Conservation (phyloP, 2,329 filamentous ascomycete genomes). For the Fusarium devonianum region DNA sequence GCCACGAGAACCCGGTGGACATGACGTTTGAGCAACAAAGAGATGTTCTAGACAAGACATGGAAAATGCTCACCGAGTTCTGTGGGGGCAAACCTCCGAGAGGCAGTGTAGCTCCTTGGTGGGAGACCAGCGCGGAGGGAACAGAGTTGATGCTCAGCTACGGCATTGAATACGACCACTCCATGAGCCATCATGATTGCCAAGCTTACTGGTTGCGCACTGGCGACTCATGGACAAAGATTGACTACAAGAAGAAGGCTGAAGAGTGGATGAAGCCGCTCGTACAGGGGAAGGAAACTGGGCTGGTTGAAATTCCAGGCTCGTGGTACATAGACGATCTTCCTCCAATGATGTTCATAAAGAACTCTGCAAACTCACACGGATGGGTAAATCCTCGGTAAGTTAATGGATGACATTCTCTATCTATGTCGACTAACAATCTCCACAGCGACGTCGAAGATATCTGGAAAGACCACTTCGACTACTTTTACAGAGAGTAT, state of each 20-base stretch:
- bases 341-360: constrained; percentile 78
- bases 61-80: constrained; percentile 73
- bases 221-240: constrained; percentile 73
- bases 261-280: constrained; percentile 58
- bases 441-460: constrained; percentile 61
- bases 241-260: constrained; percentile 61
- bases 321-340: constrained; percentile 71
- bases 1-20: constrained; percentile 74
- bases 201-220: constrained; percentile 70
- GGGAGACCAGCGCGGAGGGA: constrained; percentile 75
- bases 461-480: constrained; percentile 71
- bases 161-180: constrained; percentile 75
- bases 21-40: constrained; percentile 80
- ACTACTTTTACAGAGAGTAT: constrained; percentile 79
- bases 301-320: constrained; percentile 68
- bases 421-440: too few relatives aligned
- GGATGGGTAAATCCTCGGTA: constrained; percentile 61
- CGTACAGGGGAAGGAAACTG: constrained; percentile 63
- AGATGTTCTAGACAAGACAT: constrained; percentile 79
- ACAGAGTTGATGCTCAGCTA: constrained; percentile 70
- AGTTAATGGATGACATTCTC: not conserved
- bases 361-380: constrained; percentile 67
- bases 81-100: constrained; percentile 69
- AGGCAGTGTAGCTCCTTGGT: constrained; percentile 76
- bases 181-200: constrained; percentile 69